Percentiles rank a stretch among this genome's conserved stretches.
Evolutionary conservation across 768 basidiomycete species (phyloP).

Genomic region (Leccinum truebloodii): DNA sequence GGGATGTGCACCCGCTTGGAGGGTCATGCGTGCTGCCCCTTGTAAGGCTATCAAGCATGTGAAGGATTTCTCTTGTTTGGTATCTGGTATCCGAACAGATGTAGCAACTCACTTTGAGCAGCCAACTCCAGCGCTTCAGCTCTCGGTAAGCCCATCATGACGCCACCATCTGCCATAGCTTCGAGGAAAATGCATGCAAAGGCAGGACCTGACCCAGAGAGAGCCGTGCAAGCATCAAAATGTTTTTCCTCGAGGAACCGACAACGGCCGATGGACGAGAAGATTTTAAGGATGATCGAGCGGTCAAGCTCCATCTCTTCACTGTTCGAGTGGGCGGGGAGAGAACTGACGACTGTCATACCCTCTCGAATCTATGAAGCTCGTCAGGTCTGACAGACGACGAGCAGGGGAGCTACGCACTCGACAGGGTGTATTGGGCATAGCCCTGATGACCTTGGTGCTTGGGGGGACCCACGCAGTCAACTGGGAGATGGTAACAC

Average conservation of each 20-base stretch:
- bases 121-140: constrained; percentile 93
- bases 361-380: constrained; percentile 88
- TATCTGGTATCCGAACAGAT: not conserved
- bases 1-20: constrained; percentile 87
- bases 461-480: constrained; percentile 67
- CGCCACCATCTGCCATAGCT: constrained; percentile 98
- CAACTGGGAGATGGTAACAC: constrained; percentile 86
- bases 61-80: not conserved
- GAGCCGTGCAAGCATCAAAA: constrained; percentile 97
- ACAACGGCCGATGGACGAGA: constrained; percentile 95
- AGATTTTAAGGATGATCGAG: constrained; percentile 84
- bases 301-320: constrained; percentile 57
- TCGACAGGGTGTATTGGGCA: constrained; percentile 98
- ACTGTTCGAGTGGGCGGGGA: constrained; percentile 48
- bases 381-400: constrained; percentile 1
- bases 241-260: constrained; percentile 98
- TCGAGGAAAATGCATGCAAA: constrained; percentile 97
- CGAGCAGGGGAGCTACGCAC: constrained; percentile 42
- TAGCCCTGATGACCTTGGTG: constrained; percentile 90
- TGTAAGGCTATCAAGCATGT: constrained; percentile 67
- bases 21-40: constrained; percentile 94
- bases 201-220: constrained; percentile 95
- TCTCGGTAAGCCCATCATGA: constrained; percentile 99
- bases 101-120: constrained; percentile 74
- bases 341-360: constrained; percentile 90